These are phyloP conservation scores for Epichloe amarillans DNA, from an alignment of 2,329 filamentous ascomycete species.

Conservation along the genomic window DNA sequence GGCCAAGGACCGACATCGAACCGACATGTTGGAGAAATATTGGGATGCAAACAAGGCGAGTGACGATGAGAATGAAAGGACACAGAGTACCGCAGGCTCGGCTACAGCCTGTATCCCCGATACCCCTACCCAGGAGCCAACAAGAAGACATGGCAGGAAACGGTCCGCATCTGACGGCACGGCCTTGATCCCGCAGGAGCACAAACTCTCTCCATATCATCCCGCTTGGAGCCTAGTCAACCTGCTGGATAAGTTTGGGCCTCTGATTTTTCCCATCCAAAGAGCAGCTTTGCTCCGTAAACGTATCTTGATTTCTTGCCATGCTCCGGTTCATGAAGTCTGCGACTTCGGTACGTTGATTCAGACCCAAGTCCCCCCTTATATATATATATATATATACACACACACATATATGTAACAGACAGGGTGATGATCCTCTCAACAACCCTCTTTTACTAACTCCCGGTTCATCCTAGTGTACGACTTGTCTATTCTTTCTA, in stretches of 20 bases:
- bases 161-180: slow-evolving; percentile 50
- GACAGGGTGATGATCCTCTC: too few species aligned
- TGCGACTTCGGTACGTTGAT: slow-evolving; percentile 70
- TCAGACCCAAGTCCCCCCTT: slow-evolving; percentile 4
- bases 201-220: slow-evolving; percentile 64
- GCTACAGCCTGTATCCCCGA: slow-evolving; percentile 25
- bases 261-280: slow-evolving; percentile 82
- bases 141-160: slow-evolving; percentile 37
- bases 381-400: neutral
- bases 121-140: slow-evolving; percentile 19
- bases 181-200: slow-evolving; percentile 42
- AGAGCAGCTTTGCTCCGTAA: slow-evolving; percentile 76
- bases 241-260: slow-evolving; percentile 74
- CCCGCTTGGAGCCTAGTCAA: slow-evolving; percentile 72
- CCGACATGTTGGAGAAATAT: slow-evolving; percentile 57
- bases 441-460: too few species aligned
- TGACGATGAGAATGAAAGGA: slow-evolving; percentile 11
- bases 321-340: slow-evolving; percentile 69
- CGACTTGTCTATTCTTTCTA: slow-evolving; percentile 82
- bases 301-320: slow-evolving; percentile 73
- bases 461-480: slow-evolving; percentile 49
- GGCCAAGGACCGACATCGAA: slow-evolving; percentile 50
- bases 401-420: neutral
- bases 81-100: slow-evolving; percentile 7
- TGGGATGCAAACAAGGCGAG: slow-evolving; percentile 48